A percentile compares a stretch with the other conserved stretches of the same genome.
Evolutionary conservation across 441 rosid species (phyloP).

Genomic region (Eutrema salsugineum): DNA sequence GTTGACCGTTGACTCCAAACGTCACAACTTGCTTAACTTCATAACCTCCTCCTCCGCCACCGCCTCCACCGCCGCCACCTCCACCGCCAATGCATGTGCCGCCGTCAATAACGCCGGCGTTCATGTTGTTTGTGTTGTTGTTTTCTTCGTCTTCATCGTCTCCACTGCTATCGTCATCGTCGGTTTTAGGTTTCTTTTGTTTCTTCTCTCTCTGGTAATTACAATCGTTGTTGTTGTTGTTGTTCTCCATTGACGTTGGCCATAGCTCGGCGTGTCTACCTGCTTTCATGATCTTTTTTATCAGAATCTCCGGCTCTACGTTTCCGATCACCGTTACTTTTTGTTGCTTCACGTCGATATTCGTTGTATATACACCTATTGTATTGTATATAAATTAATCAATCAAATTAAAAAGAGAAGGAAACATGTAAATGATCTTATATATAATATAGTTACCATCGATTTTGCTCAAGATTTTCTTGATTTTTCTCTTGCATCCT

Average conservation of each 20-base stretch:
- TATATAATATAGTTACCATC: conserved; percentile 42
- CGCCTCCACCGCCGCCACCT: conserved; percentile 24
- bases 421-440: no score
- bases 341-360: conserved; percentile 66
- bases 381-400: background rate
- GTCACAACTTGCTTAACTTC: conserved; percentile 33
- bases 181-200: conserved; percentile 39
- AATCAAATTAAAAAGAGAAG: no score
- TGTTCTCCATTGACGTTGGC: conserved; percentile 42
- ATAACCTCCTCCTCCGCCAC: conserved; percentile 29
- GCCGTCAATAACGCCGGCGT: conserved; percentile 8
- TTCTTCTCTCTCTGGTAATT: conserved; percentile 40
- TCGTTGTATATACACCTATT: conserved; percentile 55
- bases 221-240: conserved; percentile 28
- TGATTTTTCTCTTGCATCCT: conserved; percentile 78
- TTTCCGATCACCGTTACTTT: conserved; percentile 65
- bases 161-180: conserved; percentile 37
- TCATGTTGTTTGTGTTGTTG: background rate
- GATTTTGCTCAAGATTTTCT: conserved; percentile 53
- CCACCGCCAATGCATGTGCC: background rate
- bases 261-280: conserved; percentile 86
- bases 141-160: conserved; percentile 29
- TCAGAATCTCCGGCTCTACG: conserved; percentile 54
- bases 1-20: conserved; percentile 27
- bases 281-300: conserved; percentile 56